Base-by-base conservation (phyloP, 345 rosid species). In the Noccaea caerulescens region DNA sequence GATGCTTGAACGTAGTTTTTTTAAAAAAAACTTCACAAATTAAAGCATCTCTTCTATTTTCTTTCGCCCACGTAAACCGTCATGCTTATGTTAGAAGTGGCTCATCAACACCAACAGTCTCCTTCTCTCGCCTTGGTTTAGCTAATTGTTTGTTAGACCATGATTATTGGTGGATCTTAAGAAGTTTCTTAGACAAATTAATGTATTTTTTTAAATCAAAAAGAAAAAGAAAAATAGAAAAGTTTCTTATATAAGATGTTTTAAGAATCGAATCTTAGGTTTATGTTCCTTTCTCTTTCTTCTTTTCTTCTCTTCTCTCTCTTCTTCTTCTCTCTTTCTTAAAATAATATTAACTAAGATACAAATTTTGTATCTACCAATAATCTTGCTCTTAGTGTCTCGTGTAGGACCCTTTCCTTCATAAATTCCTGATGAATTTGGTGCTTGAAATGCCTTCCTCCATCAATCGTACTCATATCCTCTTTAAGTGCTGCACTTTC, bases 61-160 rank as follows among this genome's bases (percentile, higher is more conserved):
- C 13, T 3, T 27, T 27, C 12, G 30, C 50, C 54, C 16, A 58
- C 27, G 60, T 33, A 75, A 68, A 46, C 70, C 76, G 80, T 76
- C 80, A 76, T 64, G 80, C 80, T 76, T 76, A 76, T 69, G 80
- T 33, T 63, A 69, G 61, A 57, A 64, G 27, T 34, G 68, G 73
- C 78, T 74, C 78, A 73, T 73, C 77, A 73, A 57, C 25, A 49
- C 60, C 45, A 65, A 51, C 16, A 32, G 23, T 18, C 6, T 20
- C 27, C 13, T 42, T 59, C 43, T 50, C 47, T 43, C 37, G 67
- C 43, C 12, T 55, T 55, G 76, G 68, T 47, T 50, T 58, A 41
- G 61, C 55, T 58, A 73, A 73, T 50, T 66, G 20, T 44, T 39
- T 59, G 68, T 74, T 73, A n/a, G n/a, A n/a, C n/a, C n/a, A n/a